Conservation (phyloP, 805 yeast species). For the Wickerhamiella sergipiensis region DNA sequence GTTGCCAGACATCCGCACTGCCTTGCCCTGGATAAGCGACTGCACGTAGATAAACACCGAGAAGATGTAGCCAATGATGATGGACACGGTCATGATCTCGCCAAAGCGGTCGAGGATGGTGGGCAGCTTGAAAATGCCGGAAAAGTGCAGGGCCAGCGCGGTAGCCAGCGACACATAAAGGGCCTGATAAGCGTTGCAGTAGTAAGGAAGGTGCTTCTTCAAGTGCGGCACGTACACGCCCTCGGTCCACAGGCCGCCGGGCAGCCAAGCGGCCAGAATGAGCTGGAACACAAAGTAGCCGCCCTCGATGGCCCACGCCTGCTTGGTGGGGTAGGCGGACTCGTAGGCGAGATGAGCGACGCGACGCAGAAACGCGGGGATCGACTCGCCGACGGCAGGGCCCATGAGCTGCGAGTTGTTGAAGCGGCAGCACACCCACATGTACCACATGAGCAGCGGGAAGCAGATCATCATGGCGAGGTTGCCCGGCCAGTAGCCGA, state of each 20-base stretch:
- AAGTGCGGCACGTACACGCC: conserved; percentile 86
- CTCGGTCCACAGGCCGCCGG: conserved; percentile 79
- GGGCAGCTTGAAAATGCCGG: conserved; percentile 61
- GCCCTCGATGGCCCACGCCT: conserved; percentile 59
- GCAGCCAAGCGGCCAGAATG: conserved; percentile 64
- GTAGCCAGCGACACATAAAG: conserved; percentile 56
- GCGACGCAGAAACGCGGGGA: conserved; percentile 33
- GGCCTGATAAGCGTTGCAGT: conserved; percentile 81
- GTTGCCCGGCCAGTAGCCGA: conserved; percentile 89
- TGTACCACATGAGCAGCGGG: conserved; percentile 87
- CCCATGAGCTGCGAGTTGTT: conserved; percentile 60
- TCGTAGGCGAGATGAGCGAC: conserved; percentile 32
- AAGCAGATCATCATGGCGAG: conserved; percentile 84
- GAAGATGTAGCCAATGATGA: conserved; percentile 58
- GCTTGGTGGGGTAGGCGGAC: conserved; percentile 30
- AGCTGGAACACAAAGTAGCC: conserved; percentile 58
- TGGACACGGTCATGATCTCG: conserved; percentile 85
- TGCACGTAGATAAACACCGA: conserved; percentile 57
- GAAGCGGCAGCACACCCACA: conserved; percentile 84
- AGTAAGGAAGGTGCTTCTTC: conserved; percentile 76
- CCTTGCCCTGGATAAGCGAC: conserved; percentile 56
- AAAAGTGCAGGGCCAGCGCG: conserved; percentile 50
- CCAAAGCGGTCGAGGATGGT: conserved; percentile 74
- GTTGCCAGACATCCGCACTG: conserved; percentile 85
- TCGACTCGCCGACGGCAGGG: conserved; percentile 44